phyloP scores from a whole-genome alignment of 2,329 filamentous ascomycete genomes.

The Davidsoniella virescens region DNA sequence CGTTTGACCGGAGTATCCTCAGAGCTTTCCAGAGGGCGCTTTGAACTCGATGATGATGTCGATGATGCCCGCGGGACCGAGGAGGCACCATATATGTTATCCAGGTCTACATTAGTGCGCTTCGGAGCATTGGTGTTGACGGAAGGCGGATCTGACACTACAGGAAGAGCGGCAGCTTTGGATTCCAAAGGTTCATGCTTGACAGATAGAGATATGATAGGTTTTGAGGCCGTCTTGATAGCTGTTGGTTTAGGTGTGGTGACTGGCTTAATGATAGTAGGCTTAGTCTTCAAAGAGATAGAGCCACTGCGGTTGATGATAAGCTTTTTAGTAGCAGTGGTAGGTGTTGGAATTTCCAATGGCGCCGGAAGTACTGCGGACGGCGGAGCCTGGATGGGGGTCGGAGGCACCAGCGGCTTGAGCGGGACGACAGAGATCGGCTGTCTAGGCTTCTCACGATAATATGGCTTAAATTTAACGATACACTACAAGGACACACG shows the following conservation, averaged over 20 bases:
- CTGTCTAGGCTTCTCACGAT: slow-evolving; percentile 17
- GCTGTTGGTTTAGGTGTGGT: neutral
- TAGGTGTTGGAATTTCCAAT: neutral
- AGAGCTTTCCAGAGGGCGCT: slow-evolving; percentile 6
- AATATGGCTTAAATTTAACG: slow-evolving; percentile 25
- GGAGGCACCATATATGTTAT: slow-evolving; percentile 3
- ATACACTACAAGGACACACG: slow-evolving; percentile 17
- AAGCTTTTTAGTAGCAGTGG: slow-evolving; percentile 11
- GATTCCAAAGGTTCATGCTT: slow-evolving; percentile 9
- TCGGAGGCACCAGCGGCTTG: neutral
- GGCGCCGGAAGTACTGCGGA: neutral
- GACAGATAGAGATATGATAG: slow-evolving; percentile 11
- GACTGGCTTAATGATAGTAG: slow-evolving; percentile 2
- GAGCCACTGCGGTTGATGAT: slow-evolving; percentile 14
- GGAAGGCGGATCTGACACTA: neutral
- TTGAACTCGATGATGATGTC: slow-evolving; percentile 2
- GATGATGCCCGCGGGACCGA: neutral
- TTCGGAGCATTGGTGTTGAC: neutral
- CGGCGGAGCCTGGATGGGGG: neutral
- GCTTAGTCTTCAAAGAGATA: slow-evolving; percentile 11
- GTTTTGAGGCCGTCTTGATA: neutral
- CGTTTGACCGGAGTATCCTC: slow-evolving; percentile 6
- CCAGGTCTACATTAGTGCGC: slow-evolving; percentile 3
- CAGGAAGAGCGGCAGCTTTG: neutral
- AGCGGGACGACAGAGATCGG: slow-evolving; percentile 4